Conservation (phyloP, 768 basidiomycete genomes). For the Cyclocybe cylindracea region DNA sequence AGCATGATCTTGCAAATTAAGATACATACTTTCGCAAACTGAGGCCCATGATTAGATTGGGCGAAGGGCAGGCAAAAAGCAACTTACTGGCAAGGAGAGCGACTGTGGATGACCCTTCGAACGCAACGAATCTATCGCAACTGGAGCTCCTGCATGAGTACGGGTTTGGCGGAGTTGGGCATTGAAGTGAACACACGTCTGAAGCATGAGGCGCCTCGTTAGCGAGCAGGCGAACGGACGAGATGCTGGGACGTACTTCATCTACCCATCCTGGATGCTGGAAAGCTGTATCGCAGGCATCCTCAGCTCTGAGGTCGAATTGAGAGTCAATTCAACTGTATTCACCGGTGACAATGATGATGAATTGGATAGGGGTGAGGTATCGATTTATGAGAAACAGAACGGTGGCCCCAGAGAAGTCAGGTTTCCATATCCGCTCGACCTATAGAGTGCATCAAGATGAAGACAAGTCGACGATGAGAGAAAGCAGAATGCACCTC, state of each 20-base stretch:
- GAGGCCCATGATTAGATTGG: background rate
- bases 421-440: constrained; percentile 24
- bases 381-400: constrained; percentile 28
- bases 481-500: constrained; percentile 4
- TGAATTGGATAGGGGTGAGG: constrained; percentile 21
- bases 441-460: constrained; percentile 8
- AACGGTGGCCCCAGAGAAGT: constrained; percentile 12
- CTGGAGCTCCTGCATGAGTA: background rate
- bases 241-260: constrained; percentile 10
- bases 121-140: constrained; percentile 22
- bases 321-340: background rate
- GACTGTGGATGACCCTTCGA: constrained; percentile 24
- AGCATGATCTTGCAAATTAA: background rate
- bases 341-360: constrained; percentile 23
- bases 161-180: background rate
- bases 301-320: background rate
- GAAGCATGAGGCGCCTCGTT: background rate
- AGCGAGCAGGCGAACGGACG: background rate
- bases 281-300: constrained; percentile 16
- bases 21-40: constrained; percentile 20
- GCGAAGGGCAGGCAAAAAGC: background rate
- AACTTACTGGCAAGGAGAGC: constrained; percentile 20
- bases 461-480: background rate
- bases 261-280: constrained; percentile 21
- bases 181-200: background rate